Base-by-base conservation (phyloP, 345 rosid species). In the rapeseed (Brassica napus) region DNA sequence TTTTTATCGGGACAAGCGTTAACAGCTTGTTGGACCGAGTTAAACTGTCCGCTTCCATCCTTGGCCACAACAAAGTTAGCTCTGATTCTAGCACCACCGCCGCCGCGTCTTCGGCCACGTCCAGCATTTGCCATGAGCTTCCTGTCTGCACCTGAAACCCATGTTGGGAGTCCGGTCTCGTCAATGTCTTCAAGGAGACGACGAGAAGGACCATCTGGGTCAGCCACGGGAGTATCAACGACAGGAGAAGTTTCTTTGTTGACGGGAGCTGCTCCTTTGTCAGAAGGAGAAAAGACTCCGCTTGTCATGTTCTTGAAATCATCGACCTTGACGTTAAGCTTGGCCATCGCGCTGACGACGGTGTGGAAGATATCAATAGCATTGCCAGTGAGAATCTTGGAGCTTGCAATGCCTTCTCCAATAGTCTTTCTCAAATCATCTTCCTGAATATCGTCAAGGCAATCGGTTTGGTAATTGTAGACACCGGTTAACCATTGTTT, bases 191-290 rank as follows among this genome's bases (percentile, higher is more conserved):
- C 60, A 16, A 54, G 60, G 24, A 54, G 60, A 54, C 60, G 60
- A 54, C 60, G 60, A 54, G 60, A 15, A 54, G 60, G 60, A 54
- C 60, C 60, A 54, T 54, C 60, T 16, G 60, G 60, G 60, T 54
- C 60, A 16, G 60, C 60, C 60, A 54, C 24, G 24, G 60, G 60
- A 54, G 60, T 15, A 15, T 54, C 60, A 54, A 6, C 24, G 9
- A 54, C 60, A 4, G 16, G 18, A 52, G 57, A 8, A 52, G 57
- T 52, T 52, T 14, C 57, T 52, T 52, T 52, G 57, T 52, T 14
- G 58, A 15, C 58, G 21, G 58, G 58, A 52, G 58, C 18, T n/a
- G 58, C 21, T 52, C 58, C 58, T 52, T 52, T 52, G 21, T 52
- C 24, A 9, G 24, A 15, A 7, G 60, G 60, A 54, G 60, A 15